Conservation (phyloP, 768 basidiomycete genomes). For the Panus rudis region DNA sequence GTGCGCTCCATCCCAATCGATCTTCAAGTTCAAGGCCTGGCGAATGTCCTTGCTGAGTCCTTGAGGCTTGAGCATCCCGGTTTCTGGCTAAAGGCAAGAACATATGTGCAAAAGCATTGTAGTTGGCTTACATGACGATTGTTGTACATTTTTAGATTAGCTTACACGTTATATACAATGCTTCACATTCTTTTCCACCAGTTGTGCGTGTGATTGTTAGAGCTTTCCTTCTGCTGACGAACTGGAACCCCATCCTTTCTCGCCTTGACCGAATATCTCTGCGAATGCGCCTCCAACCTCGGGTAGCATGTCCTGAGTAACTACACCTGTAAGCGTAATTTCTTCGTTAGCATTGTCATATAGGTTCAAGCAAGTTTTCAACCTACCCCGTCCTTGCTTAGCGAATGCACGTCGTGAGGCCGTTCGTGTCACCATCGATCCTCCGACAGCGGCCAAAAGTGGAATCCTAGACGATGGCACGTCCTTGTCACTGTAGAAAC, state of each 20-base stretch:
- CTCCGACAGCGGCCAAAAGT: conserved; percentile 78
- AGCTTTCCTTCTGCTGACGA: conserved; percentile 9
- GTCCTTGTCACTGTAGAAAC: conserved; percentile 37
- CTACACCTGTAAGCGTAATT: conserved; percentile 15
- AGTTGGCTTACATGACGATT: too few relatives aligned
- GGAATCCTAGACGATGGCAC: conserved; percentile 65
- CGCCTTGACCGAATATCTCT: conserved; percentile 21
- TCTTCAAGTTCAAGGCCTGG: too few relatives aligned
- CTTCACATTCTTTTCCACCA: too few relatives aligned
- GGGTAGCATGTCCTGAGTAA: conserved; percentile 23
- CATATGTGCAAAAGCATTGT: too few relatives aligned
- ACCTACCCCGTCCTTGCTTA: conserved; percentile 55
- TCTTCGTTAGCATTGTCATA: conserved; percentile 4
- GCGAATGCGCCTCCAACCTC: conserved; percentile 23
- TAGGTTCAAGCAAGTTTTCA: not conserved
- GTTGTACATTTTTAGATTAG: too few relatives aligned
- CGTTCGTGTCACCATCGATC: conserved; percentile 82
- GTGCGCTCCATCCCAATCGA: too few relatives aligned
- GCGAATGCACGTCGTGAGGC: conserved; percentile 72
- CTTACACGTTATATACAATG: too few relatives aligned
- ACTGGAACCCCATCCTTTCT: conserved; percentile 16
- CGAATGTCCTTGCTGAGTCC: too few relatives aligned
- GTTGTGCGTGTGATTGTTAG: too few relatives aligned
- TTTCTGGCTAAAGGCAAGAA: too few relatives aligned
- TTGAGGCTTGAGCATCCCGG: too few relatives aligned